A percentile compares a stretch with the other conserved stretches of the same genome.
These are phyloP conservation scores for Hysterangium stoloniferum DNA, from an alignment of 768 basidiomycete species.

Conservation along the genomic window DNA sequence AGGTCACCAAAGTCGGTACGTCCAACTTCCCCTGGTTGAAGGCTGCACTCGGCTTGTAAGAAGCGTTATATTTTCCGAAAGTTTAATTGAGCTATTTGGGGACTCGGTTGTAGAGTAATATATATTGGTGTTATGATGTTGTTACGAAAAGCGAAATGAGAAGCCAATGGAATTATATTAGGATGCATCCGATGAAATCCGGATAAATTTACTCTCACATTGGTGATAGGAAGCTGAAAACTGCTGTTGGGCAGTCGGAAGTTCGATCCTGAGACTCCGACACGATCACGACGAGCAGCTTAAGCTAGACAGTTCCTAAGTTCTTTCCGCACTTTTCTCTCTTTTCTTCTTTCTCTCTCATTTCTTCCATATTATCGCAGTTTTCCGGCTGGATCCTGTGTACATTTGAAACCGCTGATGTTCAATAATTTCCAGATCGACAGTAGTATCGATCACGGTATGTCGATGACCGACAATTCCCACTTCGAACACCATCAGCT, in stretches of 20 bases:
- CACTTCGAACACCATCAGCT: slow-evolving; percentile 7
- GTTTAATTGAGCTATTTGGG: no score
- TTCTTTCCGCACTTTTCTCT: neutral
- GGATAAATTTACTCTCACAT: no score
- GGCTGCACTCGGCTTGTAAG: neutral
- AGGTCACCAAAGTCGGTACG: slow-evolving; percentile 5
- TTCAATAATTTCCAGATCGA: slow-evolving; percentile 13
- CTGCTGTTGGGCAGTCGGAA: neutral
- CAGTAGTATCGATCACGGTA: slow-evolving; percentile 11
- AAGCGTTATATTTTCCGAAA: no score
- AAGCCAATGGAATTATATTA: no score
- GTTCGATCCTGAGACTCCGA: slow-evolving; percentile 4
- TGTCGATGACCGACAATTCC: slow-evolving; percentile 7
- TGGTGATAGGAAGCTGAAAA: no score
- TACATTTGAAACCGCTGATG: slow-evolving; percentile 1
- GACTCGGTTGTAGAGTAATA: no score
- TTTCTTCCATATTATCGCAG: no score
- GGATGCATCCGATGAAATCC: no score
- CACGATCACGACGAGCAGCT: slow-evolving; percentile 4
- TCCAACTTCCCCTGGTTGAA: neutral
- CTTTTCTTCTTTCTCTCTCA: neutral
- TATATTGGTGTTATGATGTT: no score
- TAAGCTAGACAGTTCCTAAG: neutral
- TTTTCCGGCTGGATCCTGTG: neutral
- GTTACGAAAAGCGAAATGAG: no score